These are phyloP conservation scores for Maudiozyma pseudohumilis DNA, from an alignment of 805 yeast genomes.

Conservation along the genomic window DNA sequence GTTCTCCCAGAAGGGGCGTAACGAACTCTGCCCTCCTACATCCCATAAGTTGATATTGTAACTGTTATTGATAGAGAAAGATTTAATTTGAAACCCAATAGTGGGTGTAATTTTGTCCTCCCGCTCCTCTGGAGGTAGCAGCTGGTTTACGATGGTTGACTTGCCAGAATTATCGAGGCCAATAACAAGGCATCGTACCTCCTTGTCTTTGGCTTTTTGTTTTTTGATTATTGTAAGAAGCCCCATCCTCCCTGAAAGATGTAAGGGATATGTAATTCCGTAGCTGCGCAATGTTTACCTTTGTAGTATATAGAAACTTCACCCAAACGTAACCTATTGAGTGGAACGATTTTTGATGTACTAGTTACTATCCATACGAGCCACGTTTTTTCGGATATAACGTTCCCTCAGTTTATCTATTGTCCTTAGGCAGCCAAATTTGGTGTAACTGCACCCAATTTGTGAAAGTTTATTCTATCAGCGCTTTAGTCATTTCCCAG, in stretches of 20 bases:
- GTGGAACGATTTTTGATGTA: no score
- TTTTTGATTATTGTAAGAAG: conserved; percentile 68
- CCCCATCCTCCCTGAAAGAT: conserved; percentile 59
- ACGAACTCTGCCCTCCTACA: conserved; percentile 79
- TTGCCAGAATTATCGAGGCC: conserved; percentile 92
- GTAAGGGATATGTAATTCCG: no score
- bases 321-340: no score
- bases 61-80: conserved; percentile 34
- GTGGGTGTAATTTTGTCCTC: conserved; percentile 62
- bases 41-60: conserved; percentile 63
- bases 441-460: no score
- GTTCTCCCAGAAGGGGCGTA: conserved; percentile 87
- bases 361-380: no score
- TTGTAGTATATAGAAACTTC: no score
- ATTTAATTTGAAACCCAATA: conserved; percentile 76
- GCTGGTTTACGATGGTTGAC: conserved; percentile 62
- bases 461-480: no score
- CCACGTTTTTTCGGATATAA: no score
- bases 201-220: conserved; percentile 72
- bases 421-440: no score
- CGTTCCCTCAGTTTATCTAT: no score
- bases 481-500: no score
- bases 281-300: no score
- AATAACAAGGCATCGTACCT: conserved; percentile 61
- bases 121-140: conserved; percentile 34